Percentiles rank a stretch among this genome's conserved stretches.
phyloP scores from a whole-genome alignment of 257 asterid species.

The Plantago elongata region DNA sequence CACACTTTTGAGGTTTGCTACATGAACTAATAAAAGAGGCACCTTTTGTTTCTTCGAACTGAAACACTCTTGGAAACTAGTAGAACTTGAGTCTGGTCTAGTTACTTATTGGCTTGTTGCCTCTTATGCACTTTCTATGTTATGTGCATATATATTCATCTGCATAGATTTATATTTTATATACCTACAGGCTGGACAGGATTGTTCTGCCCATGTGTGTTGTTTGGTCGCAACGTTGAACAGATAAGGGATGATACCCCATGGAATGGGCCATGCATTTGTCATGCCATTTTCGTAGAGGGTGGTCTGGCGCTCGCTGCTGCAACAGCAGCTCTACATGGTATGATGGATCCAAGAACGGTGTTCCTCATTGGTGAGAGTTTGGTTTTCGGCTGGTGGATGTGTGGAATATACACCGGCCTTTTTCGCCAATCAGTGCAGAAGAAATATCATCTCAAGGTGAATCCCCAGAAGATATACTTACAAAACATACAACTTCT shows the following conservation, averaged over 20 bases:
- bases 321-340: conserved; percentile 63
- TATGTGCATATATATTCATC: not conserved
- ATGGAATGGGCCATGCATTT: conserved; percentile 85
- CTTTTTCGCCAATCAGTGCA: conserved; percentile 73
- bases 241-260: conserved; percentile 79
- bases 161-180: conserved; percentile 1
- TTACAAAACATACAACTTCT: not conserved
- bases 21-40: no score
- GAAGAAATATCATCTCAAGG: conserved; percentile 98
- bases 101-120: no score
- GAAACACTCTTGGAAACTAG: no score
- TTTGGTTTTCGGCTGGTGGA: conserved; percentile 94
- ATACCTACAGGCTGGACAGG: conserved; percentile 62
- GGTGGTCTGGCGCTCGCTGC: conserved; percentile 85
- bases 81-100: no score
- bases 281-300: conserved; percentile 86
- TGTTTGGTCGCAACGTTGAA: conserved; percentile 83
- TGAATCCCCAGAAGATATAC: conserved; percentile 22
- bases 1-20: no score
- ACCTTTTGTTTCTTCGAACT: no score
- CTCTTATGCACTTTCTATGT: no score
- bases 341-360: conserved; percentile 75
- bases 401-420: conserved; percentile 97
- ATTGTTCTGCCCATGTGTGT: conserved; percentile 85
- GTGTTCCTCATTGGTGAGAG: conserved; percentile 81